Evolutionary conservation across 2,329 filamentous ascomycete genomes (phyloP), one percentile per base, ranked within the genome.

Genomic region (Rugonectria rugulosa): DNA sequence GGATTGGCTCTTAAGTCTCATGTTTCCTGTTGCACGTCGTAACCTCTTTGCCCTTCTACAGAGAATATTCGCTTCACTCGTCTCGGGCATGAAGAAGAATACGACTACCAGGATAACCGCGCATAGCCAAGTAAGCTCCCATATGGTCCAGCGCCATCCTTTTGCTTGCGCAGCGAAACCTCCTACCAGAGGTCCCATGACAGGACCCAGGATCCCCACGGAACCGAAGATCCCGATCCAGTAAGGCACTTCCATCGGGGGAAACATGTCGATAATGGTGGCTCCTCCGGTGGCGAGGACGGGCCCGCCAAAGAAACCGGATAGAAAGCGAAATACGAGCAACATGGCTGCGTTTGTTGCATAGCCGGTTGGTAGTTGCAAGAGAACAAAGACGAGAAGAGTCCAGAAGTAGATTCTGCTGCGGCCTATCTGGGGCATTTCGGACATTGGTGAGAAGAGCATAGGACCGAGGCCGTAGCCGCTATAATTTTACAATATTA

Each of bases 71-170:
- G 55, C 41, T 3, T 63, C 41, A 1, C 48, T 64, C 2, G 65
- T 69, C 24, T 69, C 65, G 4, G 67, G 67, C 4, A 69, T 48
- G 11, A 63, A 59, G 31, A 69, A 64, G 23, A 67, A 64, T 3
- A 69, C 53, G 1, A 63, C 12, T 9, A 62, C 14, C 2, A 68
- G 60, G 1, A 59, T 47, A 6, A 53, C 48, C 0, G 49, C 50
- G 15, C 56, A 64, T 3, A 68, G 8, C 59, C 60, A 68, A 14
- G 62, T 53, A 0, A 68, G 43, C 34, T 67, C 63, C 63, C 60
- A 62, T 3, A 68, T 65, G 2, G 65, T 56, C 67, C 67, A 69
- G 1, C 37, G 60, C 65, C 65, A 69, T 2, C 62, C 48, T 15
- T 48, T 53, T 20, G 43, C 23, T n/a, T 36, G 32, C 6, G 31